Percentiles rank a stretch among this genome's conserved stretches.
Evolutionary conservation across 257 asterid species (phyloP).

Genomic region (Anisodus acutangulus): DNA sequence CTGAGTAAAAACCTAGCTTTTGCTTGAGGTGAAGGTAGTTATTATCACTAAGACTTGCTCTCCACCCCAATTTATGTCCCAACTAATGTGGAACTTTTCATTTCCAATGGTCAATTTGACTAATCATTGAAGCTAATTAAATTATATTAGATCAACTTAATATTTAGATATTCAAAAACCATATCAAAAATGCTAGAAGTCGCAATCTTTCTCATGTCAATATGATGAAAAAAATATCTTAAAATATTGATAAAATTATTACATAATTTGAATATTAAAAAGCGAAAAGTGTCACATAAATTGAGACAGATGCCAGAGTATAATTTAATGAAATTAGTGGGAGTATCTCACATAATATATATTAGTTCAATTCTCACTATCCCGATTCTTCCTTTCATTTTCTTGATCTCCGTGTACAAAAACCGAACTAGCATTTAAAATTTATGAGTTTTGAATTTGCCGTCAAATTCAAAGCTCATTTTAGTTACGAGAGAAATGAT

Average conservation of each 20-base stretch:
- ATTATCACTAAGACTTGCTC: not conserved
- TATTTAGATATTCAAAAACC: not conserved
- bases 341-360: not conserved
- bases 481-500: too few relatives aligned
- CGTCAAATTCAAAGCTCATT: not conserved
- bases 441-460: accelerated
- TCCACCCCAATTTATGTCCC: too few relatives aligned
- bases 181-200: not conserved
- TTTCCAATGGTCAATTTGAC: not conserved
- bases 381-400: not conserved
- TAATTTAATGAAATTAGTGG: not conserved
- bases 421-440: not conserved
- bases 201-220: not conserved
- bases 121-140: not conserved
- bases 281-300: not conserved
- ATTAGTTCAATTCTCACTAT: not conserved
- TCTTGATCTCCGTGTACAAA: not conserved
- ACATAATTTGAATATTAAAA: not conserved
- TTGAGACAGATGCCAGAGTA: not conserved
- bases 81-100: not conserved
- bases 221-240: not conserved
- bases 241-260: not conserved
- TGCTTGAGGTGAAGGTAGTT: not conserved
- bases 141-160: not conserved
- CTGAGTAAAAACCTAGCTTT: not conserved